Evolutionary conservation across 768 basidiomycete species (phyloP).

Genomic region (Mycena filopes): DNA sequence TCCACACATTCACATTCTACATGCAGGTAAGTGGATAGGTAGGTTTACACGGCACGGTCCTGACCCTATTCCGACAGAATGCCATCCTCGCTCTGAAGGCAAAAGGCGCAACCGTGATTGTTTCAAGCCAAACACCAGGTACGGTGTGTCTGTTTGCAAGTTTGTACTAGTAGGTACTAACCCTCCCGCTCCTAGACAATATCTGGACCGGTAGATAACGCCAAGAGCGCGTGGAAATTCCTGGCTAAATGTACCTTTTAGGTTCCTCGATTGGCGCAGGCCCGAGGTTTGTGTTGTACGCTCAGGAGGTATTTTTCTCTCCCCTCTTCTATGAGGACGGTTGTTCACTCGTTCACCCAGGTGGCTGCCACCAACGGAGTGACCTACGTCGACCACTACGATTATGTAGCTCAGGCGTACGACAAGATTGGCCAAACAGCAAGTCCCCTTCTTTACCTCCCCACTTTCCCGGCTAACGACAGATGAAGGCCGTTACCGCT

Average conservation of each 20-base stretch:
- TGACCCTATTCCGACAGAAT: no score
- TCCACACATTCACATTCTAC: conserved; percentile 55
- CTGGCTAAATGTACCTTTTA: no score
- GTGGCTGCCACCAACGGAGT: conserved; percentile 49
- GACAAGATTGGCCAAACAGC: conserved; percentile 49
- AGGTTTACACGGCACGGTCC: no score
- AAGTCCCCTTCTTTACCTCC: neutral
- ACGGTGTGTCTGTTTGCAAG: conserved; percentile 14
- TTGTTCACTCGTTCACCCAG: conserved; percentile 19
- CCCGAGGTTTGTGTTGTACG: conserved; percentile 58
- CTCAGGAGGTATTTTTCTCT: conserved; percentile 31
- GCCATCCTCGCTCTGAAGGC: conserved; percentile 44
- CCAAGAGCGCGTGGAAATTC: no score
- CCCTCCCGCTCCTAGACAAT: conserved; percentile 29
- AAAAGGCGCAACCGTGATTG: conserved; percentile 59
- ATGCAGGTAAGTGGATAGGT: no score
- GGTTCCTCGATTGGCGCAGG: conserved; percentile 47
- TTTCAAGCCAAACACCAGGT: conserved; percentile 60
- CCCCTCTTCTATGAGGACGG: neutral
- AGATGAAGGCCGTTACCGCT: conserved; percentile 34
- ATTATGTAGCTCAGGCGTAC: conserved; percentile 56
- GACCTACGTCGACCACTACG: conserved; percentile 58
- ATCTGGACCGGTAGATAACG: conserved; percentile 53
- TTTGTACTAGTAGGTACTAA: neutral
- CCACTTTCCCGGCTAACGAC: conserved; percentile 1